Evolutionary conservation across 129 eudicot species (phyloP).

Genomic region (Flaveria trinervia): DNA sequence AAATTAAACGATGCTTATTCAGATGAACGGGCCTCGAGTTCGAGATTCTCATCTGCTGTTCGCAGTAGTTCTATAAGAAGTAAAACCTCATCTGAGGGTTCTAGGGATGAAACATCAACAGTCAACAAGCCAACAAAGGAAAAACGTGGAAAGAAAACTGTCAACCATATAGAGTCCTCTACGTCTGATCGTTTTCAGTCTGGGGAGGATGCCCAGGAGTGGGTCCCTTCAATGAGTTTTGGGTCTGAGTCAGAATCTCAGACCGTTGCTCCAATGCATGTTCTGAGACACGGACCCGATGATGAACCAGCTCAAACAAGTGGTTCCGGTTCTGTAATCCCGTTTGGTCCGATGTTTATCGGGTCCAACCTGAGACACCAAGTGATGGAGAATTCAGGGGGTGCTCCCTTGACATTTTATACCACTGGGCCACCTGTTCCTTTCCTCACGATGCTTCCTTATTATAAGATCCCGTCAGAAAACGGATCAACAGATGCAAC

Average conservation of each 20-base stretch:
- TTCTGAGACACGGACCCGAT: conserved; percentile 43
- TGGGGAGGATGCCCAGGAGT: conserved; percentile 53
- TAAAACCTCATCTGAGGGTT: conserved; percentile 87
- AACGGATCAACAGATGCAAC: conserved; percentile 22
- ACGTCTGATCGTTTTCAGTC: conserved; percentile 5
- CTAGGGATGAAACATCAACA: conserved; percentile 80
- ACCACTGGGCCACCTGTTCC: conserved; percentile 98
- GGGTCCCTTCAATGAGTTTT: conserved; percentile 36
- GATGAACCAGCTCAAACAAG: conserved; percentile 67
- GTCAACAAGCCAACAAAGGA: conserved; percentile 55
- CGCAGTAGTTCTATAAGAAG: conserved; percentile 67
- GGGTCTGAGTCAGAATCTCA: conserved; percentile 49
- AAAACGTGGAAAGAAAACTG: conserved; percentile 60
- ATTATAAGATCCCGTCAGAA: conserved; percentile 50
- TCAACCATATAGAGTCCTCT: background rate
- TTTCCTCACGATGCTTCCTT: conserved; percentile 80
- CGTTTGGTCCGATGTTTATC: conserved; percentile 42
- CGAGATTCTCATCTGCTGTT: conserved; percentile 76
- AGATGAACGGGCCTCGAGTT: conserved; percentile 61
- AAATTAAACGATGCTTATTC: conserved; percentile 34
- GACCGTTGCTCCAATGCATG: conserved; percentile 27
- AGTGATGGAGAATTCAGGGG: conserved; percentile 57
- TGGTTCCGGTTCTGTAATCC: conserved; percentile 60
- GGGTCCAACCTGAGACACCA: conserved; percentile 64
- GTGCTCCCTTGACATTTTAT: conserved; percentile 55